phyloP scores from a whole-genome alignment of 306 rosid species.

The Aeschynomene evenia region DNA sequence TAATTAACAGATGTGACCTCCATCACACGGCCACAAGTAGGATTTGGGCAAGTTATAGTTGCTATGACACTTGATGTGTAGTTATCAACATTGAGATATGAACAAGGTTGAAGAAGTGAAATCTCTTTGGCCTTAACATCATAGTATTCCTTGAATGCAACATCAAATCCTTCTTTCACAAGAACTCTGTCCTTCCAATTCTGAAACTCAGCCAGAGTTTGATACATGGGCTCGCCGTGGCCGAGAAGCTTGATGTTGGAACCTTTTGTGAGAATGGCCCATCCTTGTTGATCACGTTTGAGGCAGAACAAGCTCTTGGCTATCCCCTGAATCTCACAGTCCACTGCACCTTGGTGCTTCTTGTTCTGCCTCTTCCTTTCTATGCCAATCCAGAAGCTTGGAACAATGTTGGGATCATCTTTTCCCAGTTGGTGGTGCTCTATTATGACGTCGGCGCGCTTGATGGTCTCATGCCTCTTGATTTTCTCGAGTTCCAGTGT shows the following conservation, averaged over 20 bases:
- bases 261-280: constrained; percentile 46
- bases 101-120: constrained; percentile 25
- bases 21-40: constrained; percentile 34
- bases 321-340: constrained; percentile 25
- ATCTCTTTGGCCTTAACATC: constrained; percentile 26
- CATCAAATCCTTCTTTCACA: constrained; percentile 31
- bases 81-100: not conserved
- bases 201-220: constrained; percentile 29
- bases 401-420: constrained; percentile 16
- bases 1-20: constrained; percentile 32
- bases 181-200: constrained; percentile 30
- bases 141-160: constrained; percentile 31
- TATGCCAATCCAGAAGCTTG: constrained; percentile 35
- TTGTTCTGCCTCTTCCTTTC: constrained; percentile 42
- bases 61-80: constrained; percentile 24
- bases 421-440: constrained; percentile 28
- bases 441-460: constrained; percentile 33
- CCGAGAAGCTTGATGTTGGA: constrained; percentile 5
- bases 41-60: constrained; percentile 39
- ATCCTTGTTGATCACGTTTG: constrained; percentile 33
- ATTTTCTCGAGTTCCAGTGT: constrained; percentile 9
- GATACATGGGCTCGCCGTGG: constrained; percentile 28
- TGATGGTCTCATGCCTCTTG: constrained; percentile 16
- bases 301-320: constrained; percentile 28
- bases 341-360: constrained; percentile 26